phyloP scores from a whole-genome alignment of 192 early-diverging fungal genomes.

The Physocladia obscura region DNA sequence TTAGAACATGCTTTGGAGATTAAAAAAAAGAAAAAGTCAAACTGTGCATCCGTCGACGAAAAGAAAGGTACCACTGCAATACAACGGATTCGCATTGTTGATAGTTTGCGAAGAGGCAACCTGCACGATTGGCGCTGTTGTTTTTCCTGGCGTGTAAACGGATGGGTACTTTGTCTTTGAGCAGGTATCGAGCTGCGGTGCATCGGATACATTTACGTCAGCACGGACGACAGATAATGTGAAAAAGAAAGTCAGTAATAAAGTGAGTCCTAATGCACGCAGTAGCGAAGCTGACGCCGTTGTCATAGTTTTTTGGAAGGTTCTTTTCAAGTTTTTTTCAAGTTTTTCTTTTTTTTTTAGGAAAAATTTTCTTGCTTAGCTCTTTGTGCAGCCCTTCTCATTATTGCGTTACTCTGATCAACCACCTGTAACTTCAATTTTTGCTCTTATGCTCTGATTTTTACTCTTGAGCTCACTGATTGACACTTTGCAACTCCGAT shows the following conservation, averaged over 20 bases:
- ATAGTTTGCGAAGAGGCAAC: background rate
- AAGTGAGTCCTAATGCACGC: background rate
- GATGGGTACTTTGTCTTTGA: slow-evolving; percentile 8
- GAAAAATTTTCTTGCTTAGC: too few species aligned
- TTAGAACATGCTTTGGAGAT: too few species aligned
- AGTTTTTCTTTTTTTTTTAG: too few species aligned
- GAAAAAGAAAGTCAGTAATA: background rate
- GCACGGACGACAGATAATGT: background rate
- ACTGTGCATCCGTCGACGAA: slow-evolving; percentile 33
- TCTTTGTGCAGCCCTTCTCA: too few species aligned
- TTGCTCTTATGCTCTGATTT: too few species aligned
- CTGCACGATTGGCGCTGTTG: slow-evolving; percentile 9
- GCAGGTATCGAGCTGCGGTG: slow-evolving; percentile 14
- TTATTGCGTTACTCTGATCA: too few species aligned
- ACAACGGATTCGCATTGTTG: slow-evolving; percentile 13
- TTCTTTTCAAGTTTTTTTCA: too few species aligned
- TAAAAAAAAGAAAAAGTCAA: too few species aligned
- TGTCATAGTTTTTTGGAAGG: background rate
- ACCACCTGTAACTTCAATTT: too few species aligned
- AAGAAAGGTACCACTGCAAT: slow-evolving; percentile 22
- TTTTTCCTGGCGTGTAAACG: background rate
- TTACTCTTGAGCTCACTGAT: too few species aligned
- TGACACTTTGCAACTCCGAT: too few species aligned
- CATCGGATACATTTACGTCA: background rate
- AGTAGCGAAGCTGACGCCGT: background rate